Conservation (phyloP, 2,329 filamentous ascomycete species). For the Monosporascus sp. region DNA sequence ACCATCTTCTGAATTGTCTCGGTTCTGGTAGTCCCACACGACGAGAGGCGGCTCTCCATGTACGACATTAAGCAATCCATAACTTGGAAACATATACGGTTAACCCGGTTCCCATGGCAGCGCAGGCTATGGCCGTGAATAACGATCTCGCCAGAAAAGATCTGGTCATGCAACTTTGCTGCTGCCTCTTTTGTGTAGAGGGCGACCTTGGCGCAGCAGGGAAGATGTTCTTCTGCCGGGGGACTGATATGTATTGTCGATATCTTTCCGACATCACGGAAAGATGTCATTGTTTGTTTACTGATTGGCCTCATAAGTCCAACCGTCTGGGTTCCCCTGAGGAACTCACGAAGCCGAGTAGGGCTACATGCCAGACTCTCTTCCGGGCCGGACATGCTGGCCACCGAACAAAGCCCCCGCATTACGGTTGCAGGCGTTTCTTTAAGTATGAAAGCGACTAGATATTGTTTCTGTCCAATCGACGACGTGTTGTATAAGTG, state of each 20-base stretch:
- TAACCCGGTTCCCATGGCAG: not conserved
- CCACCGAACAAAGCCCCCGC: too few species aligned
- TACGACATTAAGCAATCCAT: not conserved
- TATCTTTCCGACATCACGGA: not conserved
- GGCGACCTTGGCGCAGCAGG: not conserved
- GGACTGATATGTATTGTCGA: not conserved
- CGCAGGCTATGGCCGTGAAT: not conserved
- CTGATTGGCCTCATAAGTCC: too few species aligned
- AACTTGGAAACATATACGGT: not conserved
- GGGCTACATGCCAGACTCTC: too few species aligned
- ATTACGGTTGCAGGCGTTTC: too few species aligned
- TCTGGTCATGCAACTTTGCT: not conserved
- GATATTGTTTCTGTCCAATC: too few species aligned
- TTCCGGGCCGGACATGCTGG: too few species aligned
- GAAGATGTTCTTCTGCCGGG: not conserved
- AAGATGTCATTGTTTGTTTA: not conserved
- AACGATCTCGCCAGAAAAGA: not conserved
- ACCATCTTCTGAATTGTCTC: not conserved
- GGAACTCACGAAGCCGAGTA: too few species aligned
- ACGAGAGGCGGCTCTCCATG: too few species aligned
- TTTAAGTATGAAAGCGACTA: too few species aligned
- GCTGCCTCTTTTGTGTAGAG: not conserved
- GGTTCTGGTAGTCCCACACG: too few species aligned
- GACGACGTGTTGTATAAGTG: too few species aligned
- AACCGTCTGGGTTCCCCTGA: too few species aligned